phyloP scores from a whole-genome alignment of 208 protist species.

The Leishmania aethiopica region DNA sequence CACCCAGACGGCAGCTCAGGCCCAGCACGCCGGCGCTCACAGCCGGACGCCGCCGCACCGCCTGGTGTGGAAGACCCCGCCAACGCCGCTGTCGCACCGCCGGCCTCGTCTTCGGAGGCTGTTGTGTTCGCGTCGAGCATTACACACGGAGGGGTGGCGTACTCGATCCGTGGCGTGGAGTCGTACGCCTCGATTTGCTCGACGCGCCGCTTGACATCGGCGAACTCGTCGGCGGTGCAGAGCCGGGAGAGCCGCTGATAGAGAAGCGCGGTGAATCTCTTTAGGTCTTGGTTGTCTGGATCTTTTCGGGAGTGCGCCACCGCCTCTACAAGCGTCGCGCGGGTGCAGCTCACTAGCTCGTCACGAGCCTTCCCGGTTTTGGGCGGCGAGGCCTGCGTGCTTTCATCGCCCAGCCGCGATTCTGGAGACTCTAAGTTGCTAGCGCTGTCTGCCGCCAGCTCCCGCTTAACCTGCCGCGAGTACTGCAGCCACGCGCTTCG shows the following conservation, averaged over 20 bases:
- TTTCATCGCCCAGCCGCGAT: neutral
- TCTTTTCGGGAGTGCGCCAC: slow-evolving; percentile 34
- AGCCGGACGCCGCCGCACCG: neutral
- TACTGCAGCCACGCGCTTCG: slow-evolving; percentile 69
- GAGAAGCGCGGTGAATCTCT: slow-evolving; percentile 56
- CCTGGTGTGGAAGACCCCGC: neutral
- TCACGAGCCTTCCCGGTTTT: slow-evolving; percentile 19
- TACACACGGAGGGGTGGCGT: slow-evolving; percentile 44
- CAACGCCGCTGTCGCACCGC: neutral
- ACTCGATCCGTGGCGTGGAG: slow-evolving; percentile 31
- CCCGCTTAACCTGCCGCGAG: slow-evolving; percentile 38
- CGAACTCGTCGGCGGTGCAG: slow-evolving; percentile 46
- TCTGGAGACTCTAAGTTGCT: slow-evolving; percentile 3
- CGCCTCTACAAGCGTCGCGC: slow-evolving; percentile 50
- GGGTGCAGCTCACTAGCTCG: slow-evolving; percentile 54
- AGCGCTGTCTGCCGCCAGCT: slow-evolving; percentile 8
- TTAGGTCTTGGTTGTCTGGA: slow-evolving; percentile 41
- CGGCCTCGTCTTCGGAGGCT: slow-evolving; percentile 58
- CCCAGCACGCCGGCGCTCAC: slow-evolving; percentile 24
- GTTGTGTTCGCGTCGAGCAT: slow-evolving; percentile 73
- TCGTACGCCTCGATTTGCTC: slow-evolving; percentile 30
- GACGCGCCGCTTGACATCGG: slow-evolving; percentile 41
- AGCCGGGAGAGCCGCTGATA: slow-evolving; percentile 57
- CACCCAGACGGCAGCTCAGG: slow-evolving; percentile 71
- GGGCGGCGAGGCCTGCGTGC: neutral